Evolutionary conservation across 202 grass and related monocot genomes (phyloP).

Genomic region (Elaeis oleifera): DNA sequence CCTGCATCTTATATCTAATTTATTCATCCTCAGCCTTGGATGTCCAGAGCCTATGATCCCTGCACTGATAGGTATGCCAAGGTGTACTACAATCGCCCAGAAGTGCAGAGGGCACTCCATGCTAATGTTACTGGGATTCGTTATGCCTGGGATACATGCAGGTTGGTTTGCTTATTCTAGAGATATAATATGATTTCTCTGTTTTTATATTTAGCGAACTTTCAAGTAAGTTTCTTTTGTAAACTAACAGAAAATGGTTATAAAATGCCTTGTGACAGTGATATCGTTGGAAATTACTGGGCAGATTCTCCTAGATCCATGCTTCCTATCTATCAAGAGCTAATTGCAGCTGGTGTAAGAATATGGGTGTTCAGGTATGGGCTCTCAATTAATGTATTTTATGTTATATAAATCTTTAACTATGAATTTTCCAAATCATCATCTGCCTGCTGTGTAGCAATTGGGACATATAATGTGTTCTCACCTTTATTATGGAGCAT

Average conservation of each 20-base stretch:
- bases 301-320: constrained; percentile 91
- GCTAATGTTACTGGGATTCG: constrained; percentile 78
- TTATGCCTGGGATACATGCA: constrained; percentile 91
- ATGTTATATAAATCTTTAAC: no score
- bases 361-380: constrained; percentile 95
- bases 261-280: constrained; percentile 28
- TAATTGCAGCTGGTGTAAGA: constrained; percentile 79
- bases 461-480: no score
- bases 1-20: no score
- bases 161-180: constrained; percentile 34
- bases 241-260: no score
- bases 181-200: background rate
- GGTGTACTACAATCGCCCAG: constrained; percentile 61
- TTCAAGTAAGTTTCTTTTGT: no score
- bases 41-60: constrained; percentile 65
- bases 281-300: constrained; percentile 79
- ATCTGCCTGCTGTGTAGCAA: no score
- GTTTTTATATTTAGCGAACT: no score
- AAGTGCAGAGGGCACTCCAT: constrained; percentile 75
- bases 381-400: background rate
- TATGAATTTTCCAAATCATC: no score
- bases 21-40: constrained; percentile 46
- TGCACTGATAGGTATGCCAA: constrained; percentile 69
- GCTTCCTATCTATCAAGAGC: constrained; percentile 94
- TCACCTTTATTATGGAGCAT: no score